phyloP scores from a whole-genome alignment of 2,329 filamentous ascomycete genomes.

The Verticillium albo-atrum region DNA sequence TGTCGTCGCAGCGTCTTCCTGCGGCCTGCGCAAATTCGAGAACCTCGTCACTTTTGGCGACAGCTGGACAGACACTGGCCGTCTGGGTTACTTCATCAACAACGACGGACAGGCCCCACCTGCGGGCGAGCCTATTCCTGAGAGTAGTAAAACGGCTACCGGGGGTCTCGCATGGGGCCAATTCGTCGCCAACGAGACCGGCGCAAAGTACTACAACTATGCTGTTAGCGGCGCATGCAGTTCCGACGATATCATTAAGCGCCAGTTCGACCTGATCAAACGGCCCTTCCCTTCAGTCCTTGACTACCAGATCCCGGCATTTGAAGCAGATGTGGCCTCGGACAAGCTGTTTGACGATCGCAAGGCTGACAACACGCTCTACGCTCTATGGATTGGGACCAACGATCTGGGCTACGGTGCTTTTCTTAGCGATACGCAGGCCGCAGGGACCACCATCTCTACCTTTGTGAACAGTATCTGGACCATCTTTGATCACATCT shows the following conservation, averaged over 20 bases:
- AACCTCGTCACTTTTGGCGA: constrained; percentile 69
- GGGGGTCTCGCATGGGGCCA: constrained; percentile 68
- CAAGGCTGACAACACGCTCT: constrained; percentile 59
- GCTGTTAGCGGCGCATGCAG: constrained; percentile 70
- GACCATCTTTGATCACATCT: constrained; percentile 56
- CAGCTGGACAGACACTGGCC: constrained; percentile 71
- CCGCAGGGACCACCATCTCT: constrained; percentile 52
- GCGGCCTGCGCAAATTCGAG: constrained; percentile 43
- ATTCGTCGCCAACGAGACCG: constrained; percentile 56
- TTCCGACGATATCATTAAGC: constrained; percentile 61
- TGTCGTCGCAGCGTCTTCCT: constrained; percentile 9
- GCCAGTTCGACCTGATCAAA: constrained; percentile 45
- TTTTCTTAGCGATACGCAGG: constrained; percentile 63
- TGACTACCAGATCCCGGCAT: constrained; percentile 57
- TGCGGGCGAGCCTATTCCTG: constrained; percentile 43
- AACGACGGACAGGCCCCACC: constrained; percentile 59
- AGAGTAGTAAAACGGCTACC: constrained; percentile 48
- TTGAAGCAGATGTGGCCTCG: constrained; percentile 42
- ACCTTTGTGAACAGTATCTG: constrained; percentile 68
- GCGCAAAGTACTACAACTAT: constrained; percentile 59
- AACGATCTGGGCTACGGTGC: constrained; percentile 68
- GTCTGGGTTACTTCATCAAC: constrained; percentile 57
- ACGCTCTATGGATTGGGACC: constrained; percentile 75
- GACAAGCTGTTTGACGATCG: constrained; percentile 38
- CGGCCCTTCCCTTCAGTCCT: constrained; percentile 57